Conservation (phyloP, 2,329 filamentous ascomycete species). For the Penicillium sclerotigenum region DNA sequence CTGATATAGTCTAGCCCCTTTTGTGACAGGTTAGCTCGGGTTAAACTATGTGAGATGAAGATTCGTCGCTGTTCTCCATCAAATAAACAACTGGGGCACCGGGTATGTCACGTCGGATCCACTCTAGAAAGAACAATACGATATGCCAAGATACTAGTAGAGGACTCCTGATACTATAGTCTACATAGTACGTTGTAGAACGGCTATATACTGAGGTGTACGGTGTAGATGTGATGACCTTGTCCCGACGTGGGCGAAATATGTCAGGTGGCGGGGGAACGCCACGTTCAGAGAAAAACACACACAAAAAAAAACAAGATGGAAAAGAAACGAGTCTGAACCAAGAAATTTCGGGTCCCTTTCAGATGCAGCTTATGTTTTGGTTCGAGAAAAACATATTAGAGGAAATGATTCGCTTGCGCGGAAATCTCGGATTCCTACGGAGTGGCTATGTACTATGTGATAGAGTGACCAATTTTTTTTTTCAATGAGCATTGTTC, state of each 20-base stretch:
- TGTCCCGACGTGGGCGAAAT: not conserved
- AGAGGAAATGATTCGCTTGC: not conserved
- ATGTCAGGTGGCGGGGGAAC: not conserved
- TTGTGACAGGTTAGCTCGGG: too few species aligned
- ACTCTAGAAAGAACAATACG: not conserved
- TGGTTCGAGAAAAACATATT: not conserved
- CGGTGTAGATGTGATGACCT: not conserved
- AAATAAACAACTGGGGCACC: constrained; percentile 12
- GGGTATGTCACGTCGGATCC: not conserved
- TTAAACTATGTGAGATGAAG: constrained; percentile 2
- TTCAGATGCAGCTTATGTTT: not conserved
- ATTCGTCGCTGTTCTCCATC: constrained; percentile 4
- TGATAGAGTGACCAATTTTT: not conserved
- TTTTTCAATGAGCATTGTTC: not conserved
- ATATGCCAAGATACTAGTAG: not conserved
- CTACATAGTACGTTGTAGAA: not conserved
- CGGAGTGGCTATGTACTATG: not conserved
- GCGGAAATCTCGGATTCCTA: not conserved
- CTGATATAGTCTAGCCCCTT: not conserved
- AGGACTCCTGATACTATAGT: not conserved
- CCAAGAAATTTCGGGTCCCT: not conserved
- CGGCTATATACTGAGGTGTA: not conserved
- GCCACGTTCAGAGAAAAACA: too few species aligned
- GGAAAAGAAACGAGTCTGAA: not conserved
- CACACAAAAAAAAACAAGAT: not conserved